Percentiles rank a stretch among this genome's conserved stretches.
These are phyloP conservation scores for Kwoniella pini DNA, from an alignment of 768 basidiomycete genomes.

Conservation along the genomic window DNA sequence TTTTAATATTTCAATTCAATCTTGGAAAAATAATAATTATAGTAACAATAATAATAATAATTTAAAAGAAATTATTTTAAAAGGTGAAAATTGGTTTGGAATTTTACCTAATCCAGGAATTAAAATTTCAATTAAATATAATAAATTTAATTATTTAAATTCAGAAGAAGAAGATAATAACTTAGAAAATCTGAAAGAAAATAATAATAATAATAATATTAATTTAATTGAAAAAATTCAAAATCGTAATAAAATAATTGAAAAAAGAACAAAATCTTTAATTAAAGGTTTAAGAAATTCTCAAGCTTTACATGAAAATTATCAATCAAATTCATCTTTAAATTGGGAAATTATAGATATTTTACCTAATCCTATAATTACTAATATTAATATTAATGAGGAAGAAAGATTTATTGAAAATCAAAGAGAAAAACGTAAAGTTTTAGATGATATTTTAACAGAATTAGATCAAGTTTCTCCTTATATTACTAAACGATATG, in stretches of 20 bases:
- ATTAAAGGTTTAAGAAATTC: conserved; percentile 2
- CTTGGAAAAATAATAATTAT: background rate
- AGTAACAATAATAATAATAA: background rate
- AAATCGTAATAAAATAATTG: conserved; percentile 6
- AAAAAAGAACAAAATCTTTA: background rate
- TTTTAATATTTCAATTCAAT: conserved; percentile 6
- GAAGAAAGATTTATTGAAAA: background rate
- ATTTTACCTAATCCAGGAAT: conserved; percentile 10
- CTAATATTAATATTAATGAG: background rate
- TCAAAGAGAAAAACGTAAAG: conserved; percentile 5
- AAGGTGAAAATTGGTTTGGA: conserved; percentile 9
- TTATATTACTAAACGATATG: background rate
- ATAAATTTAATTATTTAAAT: too few species aligned
- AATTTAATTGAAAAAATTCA: background rate
- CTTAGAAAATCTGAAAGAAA: too few species aligned
- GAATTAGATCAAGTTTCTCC: conserved; percentile 7
- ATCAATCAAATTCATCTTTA: background rate
- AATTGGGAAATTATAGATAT: conserved; percentile 5
- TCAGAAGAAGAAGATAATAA: conserved; percentile 1
- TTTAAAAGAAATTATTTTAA: background rate
- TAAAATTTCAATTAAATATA: conserved; percentile 10
- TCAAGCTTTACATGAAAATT: conserved; percentile 5
- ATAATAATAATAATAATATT: background rate
- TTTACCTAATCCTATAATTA: background rate
- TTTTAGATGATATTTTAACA: conserved; percentile 1